A percentile compares a stretch with the other conserved stretches of the same genome.
Conservation (phyloP, 768 basidiomycete species). For the Calocera viscosa region DNA sequence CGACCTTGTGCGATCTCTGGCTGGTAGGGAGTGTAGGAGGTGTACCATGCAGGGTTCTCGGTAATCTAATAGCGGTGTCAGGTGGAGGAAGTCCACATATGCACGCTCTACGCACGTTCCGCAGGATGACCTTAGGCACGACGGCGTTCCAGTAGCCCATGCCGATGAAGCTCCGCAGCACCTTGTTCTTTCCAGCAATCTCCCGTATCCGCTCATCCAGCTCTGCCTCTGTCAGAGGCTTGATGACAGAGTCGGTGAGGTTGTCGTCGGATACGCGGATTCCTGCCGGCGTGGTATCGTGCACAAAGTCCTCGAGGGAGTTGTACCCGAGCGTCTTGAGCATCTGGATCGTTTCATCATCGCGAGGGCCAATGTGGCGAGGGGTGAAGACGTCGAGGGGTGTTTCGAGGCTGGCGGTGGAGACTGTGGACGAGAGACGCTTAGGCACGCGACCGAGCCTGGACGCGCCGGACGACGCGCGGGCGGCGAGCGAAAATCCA, state of each 20-base stretch:
- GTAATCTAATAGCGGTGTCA: slow-evolving; percentile 40
- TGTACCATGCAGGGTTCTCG: slow-evolving; percentile 98
- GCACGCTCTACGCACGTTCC: slow-evolving; percentile 48
- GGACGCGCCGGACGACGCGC: not conserved
- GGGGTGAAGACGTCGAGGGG: slow-evolving; percentile 82
- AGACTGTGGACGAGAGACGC: not conserved
- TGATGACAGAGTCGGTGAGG: slow-evolving; percentile 56
- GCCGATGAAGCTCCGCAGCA: slow-evolving; percentile 87
- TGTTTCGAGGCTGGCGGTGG: slow-evolving; percentile 19
- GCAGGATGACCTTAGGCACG: slow-evolving; percentile 87
- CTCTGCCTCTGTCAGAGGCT: slow-evolving; percentile 74
- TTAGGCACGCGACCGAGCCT: not conserved
- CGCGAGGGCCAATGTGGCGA: slow-evolving; percentile 87
- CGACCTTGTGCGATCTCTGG: slow-evolving; percentile 99
- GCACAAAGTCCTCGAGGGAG: slow-evolving; percentile 79
- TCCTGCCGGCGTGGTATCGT: slow-evolving; percentile 63
- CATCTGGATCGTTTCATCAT: slow-evolving; percentile 68
- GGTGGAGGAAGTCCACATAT: slow-evolving; percentile 8
- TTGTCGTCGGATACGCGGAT: slow-evolving; percentile 56
- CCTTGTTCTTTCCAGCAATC: slow-evolving; percentile 66
- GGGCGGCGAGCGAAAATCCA: not conserved
- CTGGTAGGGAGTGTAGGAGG: slow-evolving; percentile 90
- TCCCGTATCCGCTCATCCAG: slow-evolving; percentile 60
- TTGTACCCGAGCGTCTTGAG: slow-evolving; percentile 70
- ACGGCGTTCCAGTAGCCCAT: slow-evolving; percentile 96